phyloP scores from a whole-genome alignment of 2,329 filamentous ascomycete genomes.

The Penicillium sp. region DNA sequence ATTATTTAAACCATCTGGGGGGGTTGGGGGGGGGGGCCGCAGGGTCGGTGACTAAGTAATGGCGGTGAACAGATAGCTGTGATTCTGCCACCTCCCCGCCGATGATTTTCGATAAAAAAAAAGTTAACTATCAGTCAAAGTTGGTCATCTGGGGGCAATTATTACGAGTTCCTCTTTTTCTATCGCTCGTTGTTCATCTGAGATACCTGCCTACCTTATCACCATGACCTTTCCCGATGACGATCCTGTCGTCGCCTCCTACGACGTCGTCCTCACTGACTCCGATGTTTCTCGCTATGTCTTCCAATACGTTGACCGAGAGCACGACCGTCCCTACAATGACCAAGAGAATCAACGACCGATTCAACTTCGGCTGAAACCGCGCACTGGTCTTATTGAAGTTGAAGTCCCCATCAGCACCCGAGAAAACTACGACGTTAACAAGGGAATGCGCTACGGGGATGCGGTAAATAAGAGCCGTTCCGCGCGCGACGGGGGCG shows the following conservation, averaged over 20 bases:
- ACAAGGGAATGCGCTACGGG: constrained; percentile 80
- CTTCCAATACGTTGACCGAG: constrained; percentile 77
- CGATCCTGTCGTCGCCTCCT: constrained; percentile 70
- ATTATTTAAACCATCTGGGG: no score
- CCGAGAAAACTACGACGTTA: constrained; percentile 72
- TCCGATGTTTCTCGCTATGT: constrained; percentile 69
- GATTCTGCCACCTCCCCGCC: constrained; percentile 21
- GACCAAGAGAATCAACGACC: constrained; percentile 57
- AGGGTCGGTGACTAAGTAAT: neutral
- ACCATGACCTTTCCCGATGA: constrained; percentile 30
- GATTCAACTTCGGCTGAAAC: constrained; percentile 76
- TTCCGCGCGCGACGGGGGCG: constrained; percentile 58
- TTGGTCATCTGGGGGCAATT: neutral
- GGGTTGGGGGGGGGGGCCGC: no score
- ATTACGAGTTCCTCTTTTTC: neutral
- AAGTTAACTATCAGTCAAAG: neutral
- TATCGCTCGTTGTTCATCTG: neutral
- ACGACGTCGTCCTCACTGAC: constrained; percentile 84
- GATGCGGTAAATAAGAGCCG: constrained; percentile 63
- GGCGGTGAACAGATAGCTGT: constrained; percentile 10
- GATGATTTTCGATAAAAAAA: constrained; percentile 17
- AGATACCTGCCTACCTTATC: neutral
- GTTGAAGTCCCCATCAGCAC: constrained; percentile 83
- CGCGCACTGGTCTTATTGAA: constrained; percentile 78
- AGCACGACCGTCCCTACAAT: constrained; percentile 61